Evolutionary conservation across 257 asterid genomes (phyloP), one percentile per base, ranked within the genome.

Genomic region (Plantago major): DNA sequence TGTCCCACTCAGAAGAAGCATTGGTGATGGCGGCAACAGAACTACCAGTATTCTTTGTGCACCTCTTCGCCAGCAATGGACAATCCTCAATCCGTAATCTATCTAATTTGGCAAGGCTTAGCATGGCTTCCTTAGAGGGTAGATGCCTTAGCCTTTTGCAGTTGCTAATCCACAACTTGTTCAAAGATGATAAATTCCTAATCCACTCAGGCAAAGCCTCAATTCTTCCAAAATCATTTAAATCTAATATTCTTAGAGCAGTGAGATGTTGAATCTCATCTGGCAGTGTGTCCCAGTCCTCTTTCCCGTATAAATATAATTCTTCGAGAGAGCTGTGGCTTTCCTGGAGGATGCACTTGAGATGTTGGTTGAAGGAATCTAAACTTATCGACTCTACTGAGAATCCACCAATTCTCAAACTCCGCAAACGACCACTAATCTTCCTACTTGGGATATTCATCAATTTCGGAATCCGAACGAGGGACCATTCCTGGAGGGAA

Each of bases 151-250:
- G 60, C 46, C 17, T 62, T 4, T 56, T 10, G 33, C 65, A 67
- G 0, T 17, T 1, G 0, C 0, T 0, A 0, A 78, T 19, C 0
- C 0, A 0, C 8, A 71, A 62, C 0, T 0, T 0, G 60, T 60
- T 15, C 7, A 67, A 73, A 38, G 70, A 55, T 0, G 45, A 14
- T 15, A 67, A 51, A 33, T 60, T 63, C 22, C 44, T 64, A 9
- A 73, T 11, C 64, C 70, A 70, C 10, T 55, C 65, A 9, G 72
- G 80, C 47, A 78, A 59, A 16, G 18, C 22, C 48, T 67, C 49
- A 0, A 65, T 45, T 43, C 3, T 2, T 46, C 63, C 71, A n/a
- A n/a, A n/a, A n/a, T n/a, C n/a, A n/a, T n/a, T n/a, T n/a, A n/a
- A n/a, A n/a, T n/a, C n/a, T n/a, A 78, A 5, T 0, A 0, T 0